Evolutionary conservation across 768 basidiomycete species (phyloP), one percentile per base, ranked within the genome.

Genomic region (Tulasnella sp.): DNA sequence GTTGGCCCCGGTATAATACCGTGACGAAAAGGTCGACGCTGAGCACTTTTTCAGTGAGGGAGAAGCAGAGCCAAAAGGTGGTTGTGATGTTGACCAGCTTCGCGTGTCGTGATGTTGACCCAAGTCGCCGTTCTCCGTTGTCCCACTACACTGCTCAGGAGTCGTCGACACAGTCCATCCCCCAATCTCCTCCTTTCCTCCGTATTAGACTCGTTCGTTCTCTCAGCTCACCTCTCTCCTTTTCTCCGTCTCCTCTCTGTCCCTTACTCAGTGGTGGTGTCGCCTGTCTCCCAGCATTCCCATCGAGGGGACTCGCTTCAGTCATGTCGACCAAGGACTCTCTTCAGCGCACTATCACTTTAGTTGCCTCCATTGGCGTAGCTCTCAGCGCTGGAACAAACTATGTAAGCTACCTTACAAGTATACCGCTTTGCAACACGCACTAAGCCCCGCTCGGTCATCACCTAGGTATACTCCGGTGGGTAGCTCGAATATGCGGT

Each of bases 341-440:
- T 65, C 59, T 77, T 36, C 80, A 82, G 19, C 81, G 87, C 34
- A 77, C 85, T 22, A 81, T 82, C 22, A 86, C 84, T 0, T 81
- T 91, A 22, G 59, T 87, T 41, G 83, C 83, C 29, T 87, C 87
- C n/a, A 76, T 89, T 44, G 75, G 88, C 36, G 87, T 89, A 6
- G 82, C 88, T 0, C 78, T 90, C 39, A 79, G 86, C 74, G 87
- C 88, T 52, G 90, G 90, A 32, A 90, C 90, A 8, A 90, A 89
- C 75, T 91, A 91, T 83, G 90, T 91, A 77, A 71, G 89, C 82
- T 26, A n/a, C 1, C 22, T 17, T 36, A 39, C 17, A 26, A 59
- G 39, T 19, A 29, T 22, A 41, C 5, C 34, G 35, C 16, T 44
- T n/a, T n/a, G 17, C 6, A 7, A 1, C 29, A 32, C 22, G 64